Percentiles rank a stretch among this genome's conserved stretches.
These are phyloP conservation scores for Neonectria hederae DNA, from an alignment of 2,329 filamentous ascomycete species.

Conservation along the genomic window DNA sequence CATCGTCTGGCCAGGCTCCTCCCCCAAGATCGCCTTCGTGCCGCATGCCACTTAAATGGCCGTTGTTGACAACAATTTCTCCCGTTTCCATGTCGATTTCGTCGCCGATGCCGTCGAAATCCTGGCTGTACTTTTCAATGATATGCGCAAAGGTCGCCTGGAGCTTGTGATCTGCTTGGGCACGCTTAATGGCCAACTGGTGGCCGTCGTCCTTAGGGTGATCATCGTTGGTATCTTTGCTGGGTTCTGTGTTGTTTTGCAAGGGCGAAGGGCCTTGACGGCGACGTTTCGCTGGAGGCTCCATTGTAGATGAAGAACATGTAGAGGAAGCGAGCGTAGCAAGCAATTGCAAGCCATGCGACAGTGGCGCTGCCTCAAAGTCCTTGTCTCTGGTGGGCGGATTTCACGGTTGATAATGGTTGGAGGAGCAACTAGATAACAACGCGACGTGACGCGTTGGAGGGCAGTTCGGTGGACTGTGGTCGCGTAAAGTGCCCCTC, in stretches of 20 bases:
- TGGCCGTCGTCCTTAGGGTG: slow-evolving; percentile 62
- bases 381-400: neutral
- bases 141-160: slow-evolving; percentile 89
- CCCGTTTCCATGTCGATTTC: slow-evolving; percentile 88
- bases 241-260: slow-evolving; percentile 44
- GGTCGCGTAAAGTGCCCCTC: slow-evolving; percentile 36
- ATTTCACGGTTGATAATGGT: slow-evolving; percentile 22
- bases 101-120: slow-evolving; percentile 86
- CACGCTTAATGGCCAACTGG: slow-evolving; percentile 69
- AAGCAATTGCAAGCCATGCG: neutral
- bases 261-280: slow-evolving; percentile 59
- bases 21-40: slow-evolving; percentile 60
- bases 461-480: neutral
- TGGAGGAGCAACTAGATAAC: slow-evolving; percentile 42
- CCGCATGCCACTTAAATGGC: slow-evolving; percentile 75
- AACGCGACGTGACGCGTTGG: slow-evolving; percentile 29
- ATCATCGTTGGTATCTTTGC: slow-evolving; percentile 53
- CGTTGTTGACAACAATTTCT: slow-evolving; percentile 88
- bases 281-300: slow-evolving; percentile 68
- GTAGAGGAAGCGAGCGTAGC: neutral
- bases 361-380: neutral
- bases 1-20: slow-evolving; percentile 31
- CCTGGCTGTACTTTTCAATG: slow-evolving; percentile 85
- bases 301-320: slow-evolving; percentile 54
- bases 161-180: slow-evolving; percentile 74